phyloP scores from a whole-genome alignment of 805 yeast species.

The Cyberlindnera japonica region DNA sequence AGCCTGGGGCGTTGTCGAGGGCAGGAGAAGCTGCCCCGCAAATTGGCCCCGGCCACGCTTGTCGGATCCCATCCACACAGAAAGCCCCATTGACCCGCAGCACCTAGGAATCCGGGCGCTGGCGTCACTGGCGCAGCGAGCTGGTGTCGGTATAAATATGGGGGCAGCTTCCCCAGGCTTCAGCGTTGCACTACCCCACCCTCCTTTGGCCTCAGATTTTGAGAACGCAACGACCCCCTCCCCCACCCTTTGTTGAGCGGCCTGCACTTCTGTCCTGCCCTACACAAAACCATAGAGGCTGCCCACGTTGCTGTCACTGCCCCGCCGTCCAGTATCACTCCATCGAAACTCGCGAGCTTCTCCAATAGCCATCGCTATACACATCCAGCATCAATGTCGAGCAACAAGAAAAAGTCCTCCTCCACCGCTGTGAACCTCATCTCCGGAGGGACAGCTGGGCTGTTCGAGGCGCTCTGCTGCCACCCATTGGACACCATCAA shows the following conservation, averaged over 20 bases:
- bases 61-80: neutral
- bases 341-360: too few relatives aligned
- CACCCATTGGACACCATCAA: constrained; percentile 98
- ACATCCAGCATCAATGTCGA: constrained; percentile 14
- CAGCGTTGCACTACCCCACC: neutral
- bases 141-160: neutral
- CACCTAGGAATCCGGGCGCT: neutral
- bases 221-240: too few relatives aligned
- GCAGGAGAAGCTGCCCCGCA: constrained; percentile 10
- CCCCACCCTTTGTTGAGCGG: too few relatives aligned
- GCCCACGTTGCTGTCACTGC: too few relatives aligned
- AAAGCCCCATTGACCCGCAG: constrained; percentile 11
- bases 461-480: constrained; percentile 95
- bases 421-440: constrained; percentile 60
- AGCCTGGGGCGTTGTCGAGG: too few relatives aligned
- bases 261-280: too few relatives aligned
- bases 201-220: too few relatives aligned
- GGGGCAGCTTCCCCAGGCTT: neutral
- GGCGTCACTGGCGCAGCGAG: neutral
- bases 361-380: neutral
- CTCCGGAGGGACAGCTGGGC: constrained; percentile 97
- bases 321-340: too few relatives aligned
- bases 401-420: constrained; percentile 33
- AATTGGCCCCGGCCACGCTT: constrained; percentile 10
- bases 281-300: neutral